Percentiles rank a stretch among this genome's conserved stretches.
These are phyloP conservation scores for Micromonas pusilla DNA, from an alignment of 139 green algal species.

Conservation along the genomic window DNA sequence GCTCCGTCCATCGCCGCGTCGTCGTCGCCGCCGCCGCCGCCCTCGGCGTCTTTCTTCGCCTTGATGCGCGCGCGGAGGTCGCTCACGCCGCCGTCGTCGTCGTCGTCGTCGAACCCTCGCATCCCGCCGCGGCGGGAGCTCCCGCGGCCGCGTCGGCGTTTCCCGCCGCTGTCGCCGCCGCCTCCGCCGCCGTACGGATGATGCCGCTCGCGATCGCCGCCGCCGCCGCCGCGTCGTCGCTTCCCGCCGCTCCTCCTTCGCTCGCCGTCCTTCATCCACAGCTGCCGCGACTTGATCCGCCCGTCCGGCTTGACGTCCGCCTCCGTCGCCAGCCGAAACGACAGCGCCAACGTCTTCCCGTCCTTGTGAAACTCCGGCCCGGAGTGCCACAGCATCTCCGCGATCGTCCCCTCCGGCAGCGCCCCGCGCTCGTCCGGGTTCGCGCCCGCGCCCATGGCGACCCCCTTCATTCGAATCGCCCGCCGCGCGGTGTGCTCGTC, in stretches of 20 bases:
- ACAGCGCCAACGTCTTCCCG: neutral
- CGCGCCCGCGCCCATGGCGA: constrained; percentile 7
- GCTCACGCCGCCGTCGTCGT: neutral
- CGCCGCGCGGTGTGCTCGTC: neutral
- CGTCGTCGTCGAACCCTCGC: constrained; percentile 3
- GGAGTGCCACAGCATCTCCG: constrained; percentile 16
- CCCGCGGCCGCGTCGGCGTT: neutral
- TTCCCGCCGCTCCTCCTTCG: neutral
- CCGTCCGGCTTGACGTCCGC: constrained; percentile 25
- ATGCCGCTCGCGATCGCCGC: neutral
- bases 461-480: neutral
- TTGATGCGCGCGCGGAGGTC: neutral
- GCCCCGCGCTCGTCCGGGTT: neutral
- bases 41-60: neutral
- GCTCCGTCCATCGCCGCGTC: neutral
- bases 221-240: neutral
- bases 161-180: neutral
- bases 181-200: neutral
- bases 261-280: too few relatives aligned
- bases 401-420: neutral
- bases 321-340: constrained; percentile 14
- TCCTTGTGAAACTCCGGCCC: constrained; percentile 7
- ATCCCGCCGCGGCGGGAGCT: neutral
- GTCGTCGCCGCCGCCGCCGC: constrained; percentile 3
- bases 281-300: neutral